These are phyloP conservation scores for Tetradesmus obliquus DNA, from an alignment of 139 green algal genomes.

Conservation along the genomic window DNA sequence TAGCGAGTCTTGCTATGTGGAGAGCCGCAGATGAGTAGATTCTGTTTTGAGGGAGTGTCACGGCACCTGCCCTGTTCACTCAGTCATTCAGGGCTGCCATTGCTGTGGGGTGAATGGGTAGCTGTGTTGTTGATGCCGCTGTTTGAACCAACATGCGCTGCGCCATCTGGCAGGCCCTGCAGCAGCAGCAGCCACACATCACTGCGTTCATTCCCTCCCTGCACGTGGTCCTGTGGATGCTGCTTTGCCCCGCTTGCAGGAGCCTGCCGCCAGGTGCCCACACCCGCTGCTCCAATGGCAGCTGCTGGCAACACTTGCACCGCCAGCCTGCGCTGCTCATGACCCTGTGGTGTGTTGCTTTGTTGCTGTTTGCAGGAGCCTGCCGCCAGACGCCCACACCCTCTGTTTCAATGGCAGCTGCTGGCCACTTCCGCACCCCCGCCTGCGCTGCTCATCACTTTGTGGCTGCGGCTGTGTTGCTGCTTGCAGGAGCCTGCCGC, in stretches of 20 bases:
- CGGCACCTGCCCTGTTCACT: too few species aligned
- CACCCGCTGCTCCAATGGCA: neutral
- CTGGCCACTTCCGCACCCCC: neutral
- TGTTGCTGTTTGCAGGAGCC: neutral
- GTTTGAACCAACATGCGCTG: too few species aligned
- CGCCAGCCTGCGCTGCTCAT: neutral
- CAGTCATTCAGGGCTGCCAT: too few species aligned
- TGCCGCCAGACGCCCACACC: neutral
- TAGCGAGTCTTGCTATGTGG: too few species aligned
- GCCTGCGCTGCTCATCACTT: too few species aligned
- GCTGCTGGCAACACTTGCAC: neutral
- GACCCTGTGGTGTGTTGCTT: neutral
- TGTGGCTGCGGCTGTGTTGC: neutral
- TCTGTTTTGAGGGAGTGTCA: too few species aligned
- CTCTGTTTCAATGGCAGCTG: slow-evolving; percentile 15
- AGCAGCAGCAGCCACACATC: neutral
- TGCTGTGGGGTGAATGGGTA: too few species aligned
- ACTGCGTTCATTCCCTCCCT: too few species aligned
- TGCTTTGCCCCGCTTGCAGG: neutral
- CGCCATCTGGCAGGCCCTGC: neutral
- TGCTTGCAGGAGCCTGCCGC: neutral
- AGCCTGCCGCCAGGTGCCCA: neutral
- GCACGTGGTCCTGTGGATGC: too few species aligned
- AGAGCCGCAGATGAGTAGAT: too few species aligned
- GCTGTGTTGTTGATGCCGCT: too few species aligned